Conservation (phyloP, 2,329 filamentous ascomycete species). For the Graphiopsis chlorocephala region DNA sequence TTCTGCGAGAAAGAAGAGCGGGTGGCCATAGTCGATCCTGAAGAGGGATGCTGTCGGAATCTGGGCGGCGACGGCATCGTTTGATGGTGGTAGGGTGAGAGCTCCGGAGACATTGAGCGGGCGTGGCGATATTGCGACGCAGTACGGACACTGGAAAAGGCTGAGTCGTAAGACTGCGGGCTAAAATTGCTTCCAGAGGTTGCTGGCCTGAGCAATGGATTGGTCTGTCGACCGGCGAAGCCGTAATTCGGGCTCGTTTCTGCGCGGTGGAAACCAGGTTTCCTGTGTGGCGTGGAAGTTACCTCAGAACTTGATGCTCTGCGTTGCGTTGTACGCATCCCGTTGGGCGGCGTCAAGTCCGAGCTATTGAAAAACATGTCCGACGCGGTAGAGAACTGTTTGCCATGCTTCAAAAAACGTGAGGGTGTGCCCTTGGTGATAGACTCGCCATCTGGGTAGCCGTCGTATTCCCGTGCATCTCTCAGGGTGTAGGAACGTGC, state of each 20-base stretch:
- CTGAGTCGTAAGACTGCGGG: neutral
- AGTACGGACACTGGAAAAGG: conserved; percentile 28
- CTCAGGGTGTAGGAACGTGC: conserved; percentile 20
- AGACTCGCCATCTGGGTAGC: conserved; percentile 35
- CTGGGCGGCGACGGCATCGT: neutral
- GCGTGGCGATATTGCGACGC: conserved; percentile 18
- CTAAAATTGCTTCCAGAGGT: neutral
- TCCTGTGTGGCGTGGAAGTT: conserved; percentile 21
- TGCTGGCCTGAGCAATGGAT: neutral
- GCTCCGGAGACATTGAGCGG: conserved; percentile 2
- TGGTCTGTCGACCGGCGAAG: neutral
- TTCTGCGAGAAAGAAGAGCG: conserved; percentile 24
- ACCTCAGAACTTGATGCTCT: conserved; percentile 28
- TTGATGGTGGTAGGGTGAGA: neutral
- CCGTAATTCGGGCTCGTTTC: conserved; percentile 28
- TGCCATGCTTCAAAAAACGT: conserved; percentile 33
- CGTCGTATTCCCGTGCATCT: conserved; percentile 26
- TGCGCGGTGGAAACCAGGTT: conserved; percentile 28
- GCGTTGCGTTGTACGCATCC: conserved; percentile 16
- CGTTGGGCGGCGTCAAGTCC: conserved; percentile 7
- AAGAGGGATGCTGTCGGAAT: neutral
- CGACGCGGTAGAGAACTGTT: conserved; percentile 18
- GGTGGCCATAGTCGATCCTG: neutral
- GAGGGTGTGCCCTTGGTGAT: conserved; percentile 36
- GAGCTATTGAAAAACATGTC: conserved; percentile 25